Base-by-base conservation (phyloP, 2,329 filamentous ascomycete genomes). In the Phialemonium atrogriseum region DNA sequence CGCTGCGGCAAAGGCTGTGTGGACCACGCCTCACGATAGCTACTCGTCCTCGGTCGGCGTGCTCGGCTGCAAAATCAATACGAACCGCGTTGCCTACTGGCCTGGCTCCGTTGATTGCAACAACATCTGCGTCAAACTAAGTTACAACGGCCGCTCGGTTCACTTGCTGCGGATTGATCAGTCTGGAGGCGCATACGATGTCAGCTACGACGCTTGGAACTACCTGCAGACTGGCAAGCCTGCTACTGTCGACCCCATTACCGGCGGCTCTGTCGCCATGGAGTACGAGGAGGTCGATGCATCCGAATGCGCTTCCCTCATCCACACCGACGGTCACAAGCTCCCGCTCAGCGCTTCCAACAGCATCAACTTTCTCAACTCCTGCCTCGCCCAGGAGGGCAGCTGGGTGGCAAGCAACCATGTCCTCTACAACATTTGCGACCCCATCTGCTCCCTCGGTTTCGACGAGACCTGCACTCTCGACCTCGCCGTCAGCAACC, bases 171-270 rank as follows among this genome's bases (percentile, higher is more conserved):
- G 63, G 45, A 55, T 77, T 37, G 72, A 76, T 59, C 53, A 58
- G 29, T 75, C 70, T 1, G 61, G 55, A 27, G 70, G 69, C 32
- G 71, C 71, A 23, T 54, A 70, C 51, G 72, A 77, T 50, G 66
- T 75, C 53, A 66, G 59, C 35, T 76, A 75, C 56, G 71, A 76
- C 38, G 70, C 71, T 28, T 76, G 69, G 68, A 73, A 73, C 56
- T 66, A 66, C 43, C 64, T 48, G n/a, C 45, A 54, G 29, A 68
- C 62, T 0, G 67, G 67, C 34, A 35, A 62, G 32, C 56, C 58
- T 3, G 71, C 71, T 4, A 55, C 55, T 2, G 48, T 60, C 10
- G 50, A 60, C 27, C 68, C 70, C 16, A 54, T 50, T 4, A 48
- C 56, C 2, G 71, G 70, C 28, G 71, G 70, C 13, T 56, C 56